A percentile compares a stretch with the other conserved stretches of the same genome.
These are phyloP conservation scores for Haplosporangium sp. DNA, from an alignment of 371 early-diverging fungal species.

Conservation along the genomic window DNA sequence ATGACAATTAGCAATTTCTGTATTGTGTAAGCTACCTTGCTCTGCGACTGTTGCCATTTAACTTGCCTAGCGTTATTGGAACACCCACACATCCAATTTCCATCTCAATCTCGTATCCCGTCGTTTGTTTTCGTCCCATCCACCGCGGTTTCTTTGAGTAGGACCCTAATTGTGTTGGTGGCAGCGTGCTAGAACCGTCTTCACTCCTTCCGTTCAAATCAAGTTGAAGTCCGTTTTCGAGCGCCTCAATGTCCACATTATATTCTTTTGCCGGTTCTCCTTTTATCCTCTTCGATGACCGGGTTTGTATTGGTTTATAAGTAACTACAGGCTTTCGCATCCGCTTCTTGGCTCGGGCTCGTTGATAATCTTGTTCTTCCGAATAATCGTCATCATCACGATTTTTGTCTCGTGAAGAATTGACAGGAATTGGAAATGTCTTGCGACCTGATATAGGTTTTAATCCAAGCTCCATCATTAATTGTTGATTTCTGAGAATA, in stretches of 20 bases:
- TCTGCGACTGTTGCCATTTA: neutral
- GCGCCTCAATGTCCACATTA: conserved; percentile 30
- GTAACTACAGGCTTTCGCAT: neutral
- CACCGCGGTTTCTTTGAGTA: conserved; percentile 34
- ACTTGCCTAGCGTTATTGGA: conserved; percentile 44
- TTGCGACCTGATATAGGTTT: conserved; percentile 7
- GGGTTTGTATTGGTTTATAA: conserved; percentile 15
- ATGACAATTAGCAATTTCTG: neutral
- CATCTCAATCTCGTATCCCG: conserved; percentile 23
- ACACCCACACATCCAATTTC: conserved; percentile 21
- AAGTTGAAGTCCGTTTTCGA: conserved; percentile 26
- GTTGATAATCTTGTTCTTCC: conserved; percentile 1
- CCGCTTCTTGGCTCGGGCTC: neutral
- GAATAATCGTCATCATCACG: conserved; percentile 15
- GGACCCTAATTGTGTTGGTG: conserved; percentile 17
- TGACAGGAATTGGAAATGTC: neutral
- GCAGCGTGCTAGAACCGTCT: neutral
- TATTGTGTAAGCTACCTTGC: neutral
- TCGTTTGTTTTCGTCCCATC: conserved; percentile 45
- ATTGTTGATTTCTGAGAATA: conserved; percentile 42
- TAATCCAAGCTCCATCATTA: conserved; percentile 45
- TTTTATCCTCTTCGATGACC: conserved; percentile 50
- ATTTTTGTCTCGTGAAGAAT: neutral
- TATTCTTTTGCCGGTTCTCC: conserved; percentile 27
- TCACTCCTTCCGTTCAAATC: conserved; percentile 9